A percentile compares a stretch with the other conserved stretches of the same genome.
Conservation (phyloP, 2,329 filamentous ascomycete genomes). For the Teratosphaeria nubilosa region DNA sequence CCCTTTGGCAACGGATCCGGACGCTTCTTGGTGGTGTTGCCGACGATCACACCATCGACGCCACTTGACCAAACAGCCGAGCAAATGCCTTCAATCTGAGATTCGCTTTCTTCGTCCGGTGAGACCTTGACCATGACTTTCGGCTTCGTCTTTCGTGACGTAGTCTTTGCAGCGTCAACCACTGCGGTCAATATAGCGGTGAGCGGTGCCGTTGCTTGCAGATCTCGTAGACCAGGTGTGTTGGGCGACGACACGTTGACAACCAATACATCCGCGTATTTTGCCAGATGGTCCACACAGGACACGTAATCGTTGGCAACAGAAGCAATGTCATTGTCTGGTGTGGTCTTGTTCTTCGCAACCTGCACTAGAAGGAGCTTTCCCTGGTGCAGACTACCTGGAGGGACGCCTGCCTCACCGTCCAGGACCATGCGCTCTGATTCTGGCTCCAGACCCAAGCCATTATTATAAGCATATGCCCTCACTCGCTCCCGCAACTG, state of each 20-base stretch:
- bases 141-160: slow-evolving; percentile 61
- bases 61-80: slow-evolving; percentile 73
- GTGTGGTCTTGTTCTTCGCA: slow-evolving; percentile 91
- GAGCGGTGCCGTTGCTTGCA: slow-evolving; percentile 77
- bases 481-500: slow-evolving; percentile 68
- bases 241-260: slow-evolving; percentile 98
- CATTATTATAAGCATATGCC: slow-evolving; percentile 61
- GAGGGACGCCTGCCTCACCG: slow-evolving; percentile 65
- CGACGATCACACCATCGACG: slow-evolving; percentile 91
- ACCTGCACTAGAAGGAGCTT: slow-evolving; percentile 81
- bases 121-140: slow-evolving; percentile 97
- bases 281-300: slow-evolving; percentile 72
- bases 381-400: slow-evolving; percentile 68
- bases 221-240: slow-evolving; percentile 76
- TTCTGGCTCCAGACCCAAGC: slow-evolving; percentile 52
- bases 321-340: slow-evolving; percentile 72
- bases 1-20: slow-evolving; percentile 59
- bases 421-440: slow-evolving; percentile 65
- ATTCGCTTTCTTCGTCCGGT: slow-evolving; percentile 80
- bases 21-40: slow-evolving; percentile 87
- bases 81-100: slow-evolving; percentile 80
- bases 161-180: slow-evolving; percentile 62
- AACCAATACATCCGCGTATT: slow-evolving; percentile 89
- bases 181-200: slow-evolving; percentile 73
- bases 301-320: slow-evolving; percentile 75